These are phyloP conservation scores for Mollisia scopiformis DNA, from an alignment of 2,329 filamentous ascomycete genomes.

Conservation along the genomic window DNA sequence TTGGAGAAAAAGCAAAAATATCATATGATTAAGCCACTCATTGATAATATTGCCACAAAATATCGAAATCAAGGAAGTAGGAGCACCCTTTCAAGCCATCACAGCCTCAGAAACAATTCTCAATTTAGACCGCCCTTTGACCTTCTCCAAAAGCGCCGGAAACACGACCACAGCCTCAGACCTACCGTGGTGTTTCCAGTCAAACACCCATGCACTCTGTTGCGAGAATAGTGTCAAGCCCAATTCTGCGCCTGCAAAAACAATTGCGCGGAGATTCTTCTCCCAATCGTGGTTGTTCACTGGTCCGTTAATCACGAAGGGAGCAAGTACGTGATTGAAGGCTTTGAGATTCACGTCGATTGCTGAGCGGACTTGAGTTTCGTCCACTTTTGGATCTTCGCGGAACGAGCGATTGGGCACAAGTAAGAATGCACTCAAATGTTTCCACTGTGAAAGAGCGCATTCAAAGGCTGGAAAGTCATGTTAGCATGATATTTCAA, in stretches of 20 bases:
- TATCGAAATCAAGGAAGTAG: too few species aligned
- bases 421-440: conserved; percentile 11
- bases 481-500: neutral
- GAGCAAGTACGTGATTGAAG: conserved; percentile 1
- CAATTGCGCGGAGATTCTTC: conserved; percentile 12
- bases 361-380: neutral
- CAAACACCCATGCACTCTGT: conserved; percentile 5
- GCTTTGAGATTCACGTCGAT: neutral
- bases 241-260: conserved; percentile 6
- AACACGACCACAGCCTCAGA: neutral
- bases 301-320: neutral
- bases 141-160: neutral
- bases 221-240: conserved; percentile 14
- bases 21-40: too few species aligned
- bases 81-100: neutral
- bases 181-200: conserved; percentile 2
- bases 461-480: conserved; percentile 4
- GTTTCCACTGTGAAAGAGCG: conserved; percentile 13
- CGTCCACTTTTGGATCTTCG: neutral
- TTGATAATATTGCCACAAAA: too few species aligned
- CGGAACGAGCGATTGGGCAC: neutral
- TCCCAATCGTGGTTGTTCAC: neutral
- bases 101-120: neutral
- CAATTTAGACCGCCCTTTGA: neutral
- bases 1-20: too few species aligned